Evolutionary conservation across 805 yeast genomes (phyloP).

Genomic region (Barnettozyma populi): DNA sequence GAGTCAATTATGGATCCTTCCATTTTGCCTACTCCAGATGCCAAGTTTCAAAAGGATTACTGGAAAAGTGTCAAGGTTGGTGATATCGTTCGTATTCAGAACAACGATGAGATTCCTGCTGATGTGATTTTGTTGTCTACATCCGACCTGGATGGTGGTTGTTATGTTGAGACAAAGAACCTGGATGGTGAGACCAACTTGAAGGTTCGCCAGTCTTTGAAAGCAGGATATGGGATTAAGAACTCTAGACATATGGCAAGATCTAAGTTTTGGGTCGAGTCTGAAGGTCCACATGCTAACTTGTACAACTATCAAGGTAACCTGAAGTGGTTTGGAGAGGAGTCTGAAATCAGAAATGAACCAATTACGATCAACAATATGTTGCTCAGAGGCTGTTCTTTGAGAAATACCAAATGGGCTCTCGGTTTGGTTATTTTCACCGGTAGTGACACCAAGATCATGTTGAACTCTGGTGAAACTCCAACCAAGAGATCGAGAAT

Average conservation of each 20-base stretch:
- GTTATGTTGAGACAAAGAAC: conserved; percentile 74
- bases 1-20: conserved; percentile 53
- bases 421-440: conserved; percentile 73
- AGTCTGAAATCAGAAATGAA: conserved; percentile 42
- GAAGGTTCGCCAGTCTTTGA: conserved; percentile 70
- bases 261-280: conserved; percentile 62
- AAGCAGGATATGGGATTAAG: conserved; percentile 47
- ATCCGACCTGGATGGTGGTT: conserved; percentile 63
- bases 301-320: conserved; percentile 75
- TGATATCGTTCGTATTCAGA: conserved; percentile 63
- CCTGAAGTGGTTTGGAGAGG: conserved; percentile 37
- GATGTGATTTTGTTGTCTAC: conserved; percentile 62
- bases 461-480: conserved; percentile 75
- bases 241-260: conserved; percentile 44
- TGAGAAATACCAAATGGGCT: conserved; percentile 81
- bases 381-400: conserved; percentile 68
- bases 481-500: conserved; percentile 75
- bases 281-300: conserved; percentile 81
- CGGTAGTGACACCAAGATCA: conserved; percentile 74
- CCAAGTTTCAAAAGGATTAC: conserved; percentile 35
- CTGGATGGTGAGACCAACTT: conserved; percentile 78
- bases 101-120: conserved; percentile 79
- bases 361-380: conserved; percentile 65
- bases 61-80: conserved; percentile 78
- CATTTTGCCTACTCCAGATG: conserved; percentile 48